Percentiles rank a stretch among this genome's conserved stretches.
phyloP scores from a whole-genome alignment of 106 monocot genomes.

The Iris macrosiphon region DNA sequence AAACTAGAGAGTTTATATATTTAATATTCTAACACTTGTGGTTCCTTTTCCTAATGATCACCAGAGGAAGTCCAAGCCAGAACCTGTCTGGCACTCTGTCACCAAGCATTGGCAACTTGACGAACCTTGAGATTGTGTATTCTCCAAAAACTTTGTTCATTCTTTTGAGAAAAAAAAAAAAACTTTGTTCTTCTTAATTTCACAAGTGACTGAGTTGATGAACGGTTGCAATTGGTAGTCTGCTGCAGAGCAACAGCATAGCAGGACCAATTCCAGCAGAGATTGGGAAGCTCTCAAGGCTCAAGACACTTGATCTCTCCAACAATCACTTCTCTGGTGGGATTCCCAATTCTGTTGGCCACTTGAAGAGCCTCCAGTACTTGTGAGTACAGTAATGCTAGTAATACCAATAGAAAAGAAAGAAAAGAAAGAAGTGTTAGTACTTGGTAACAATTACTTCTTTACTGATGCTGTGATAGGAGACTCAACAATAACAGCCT shows the following conservation, averaged over 20 bases:
- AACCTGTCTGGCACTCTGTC: constrained; percentile 76
- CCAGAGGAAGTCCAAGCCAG: constrained; percentile 58
- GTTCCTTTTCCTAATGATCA: too few species aligned
- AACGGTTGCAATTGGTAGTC: too few species aligned
- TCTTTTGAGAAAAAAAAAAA: constrained; percentile 38
- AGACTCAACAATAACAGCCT: constrained; percentile 58
- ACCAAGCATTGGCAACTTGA: constrained; percentile 66
- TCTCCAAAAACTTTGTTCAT: constrained; percentile 22
- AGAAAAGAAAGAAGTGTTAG: too few species aligned
- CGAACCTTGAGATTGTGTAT: constrained; percentile 69
- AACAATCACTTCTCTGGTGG: constrained; percentile 61
- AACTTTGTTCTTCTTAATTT: constrained; percentile 37
- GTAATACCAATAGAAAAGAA: constrained; percentile 32
- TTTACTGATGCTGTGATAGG: constrained; percentile 11
- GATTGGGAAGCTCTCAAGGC: constrained; percentile 58
- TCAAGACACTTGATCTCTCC: constrained; percentile 71
- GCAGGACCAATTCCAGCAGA: constrained; percentile 57
- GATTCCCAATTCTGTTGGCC: constrained; percentile 56
- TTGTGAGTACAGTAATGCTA: constrained; percentile 53
- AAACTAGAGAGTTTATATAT: too few species aligned
- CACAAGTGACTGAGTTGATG: too few species aligned
- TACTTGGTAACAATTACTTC: neutral
- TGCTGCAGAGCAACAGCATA: constrained; percentile 64
- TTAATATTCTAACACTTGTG: too few species aligned
- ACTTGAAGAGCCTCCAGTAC: constrained; percentile 62